Conservation (phyloP, 2,329 filamentous ascomycete species). For the Aspergillus uvarum region DNA sequence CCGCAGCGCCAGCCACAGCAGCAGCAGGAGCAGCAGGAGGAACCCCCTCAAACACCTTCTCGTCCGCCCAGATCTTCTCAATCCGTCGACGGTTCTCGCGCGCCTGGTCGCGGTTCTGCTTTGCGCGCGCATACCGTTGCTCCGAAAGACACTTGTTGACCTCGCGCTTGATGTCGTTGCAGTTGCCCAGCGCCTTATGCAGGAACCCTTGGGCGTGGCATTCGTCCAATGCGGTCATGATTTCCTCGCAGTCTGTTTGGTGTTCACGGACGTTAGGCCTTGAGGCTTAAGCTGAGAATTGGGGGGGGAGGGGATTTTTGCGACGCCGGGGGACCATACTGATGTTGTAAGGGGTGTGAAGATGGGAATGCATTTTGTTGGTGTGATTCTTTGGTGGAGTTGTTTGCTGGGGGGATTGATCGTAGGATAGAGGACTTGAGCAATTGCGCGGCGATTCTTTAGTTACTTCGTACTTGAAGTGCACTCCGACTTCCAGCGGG, state of each 20-base stretch:
- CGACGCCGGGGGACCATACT: constrained; percentile 55
- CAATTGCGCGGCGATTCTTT: not conserved
- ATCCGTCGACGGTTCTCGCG: constrained; percentile 71
- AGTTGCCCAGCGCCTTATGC: constrained; percentile 86
- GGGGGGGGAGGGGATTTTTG: not conserved
- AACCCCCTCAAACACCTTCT: constrained; percentile 26
- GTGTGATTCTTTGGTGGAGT: constrained; percentile 4
- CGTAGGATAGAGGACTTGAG: not conserved
- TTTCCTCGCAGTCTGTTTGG: constrained; percentile 78
- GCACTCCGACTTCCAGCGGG: not conserved
- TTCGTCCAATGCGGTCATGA: constrained; percentile 91
- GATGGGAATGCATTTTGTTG: constrained; percentile 85
- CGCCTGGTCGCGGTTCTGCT: constrained; percentile 70
- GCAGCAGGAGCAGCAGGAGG: not conserved
- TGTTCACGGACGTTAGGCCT: constrained; percentile 5
- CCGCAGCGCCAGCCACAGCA: not conserved
- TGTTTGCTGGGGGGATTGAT: not conserved
- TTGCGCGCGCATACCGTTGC: constrained; percentile 76
- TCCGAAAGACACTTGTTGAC: constrained; percentile 82
- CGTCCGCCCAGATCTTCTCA: constrained; percentile 73
- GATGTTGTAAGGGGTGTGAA: constrained; percentile 87
- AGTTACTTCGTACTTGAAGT: too few relatives aligned
- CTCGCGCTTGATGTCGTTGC: constrained; percentile 79
- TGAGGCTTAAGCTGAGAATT: not conserved
- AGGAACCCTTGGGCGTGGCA: constrained; percentile 92